Evolutionary conservation across 352 stramenopile genomes (phyloP).

Genomic region (Pythium coloratum): DNA sequence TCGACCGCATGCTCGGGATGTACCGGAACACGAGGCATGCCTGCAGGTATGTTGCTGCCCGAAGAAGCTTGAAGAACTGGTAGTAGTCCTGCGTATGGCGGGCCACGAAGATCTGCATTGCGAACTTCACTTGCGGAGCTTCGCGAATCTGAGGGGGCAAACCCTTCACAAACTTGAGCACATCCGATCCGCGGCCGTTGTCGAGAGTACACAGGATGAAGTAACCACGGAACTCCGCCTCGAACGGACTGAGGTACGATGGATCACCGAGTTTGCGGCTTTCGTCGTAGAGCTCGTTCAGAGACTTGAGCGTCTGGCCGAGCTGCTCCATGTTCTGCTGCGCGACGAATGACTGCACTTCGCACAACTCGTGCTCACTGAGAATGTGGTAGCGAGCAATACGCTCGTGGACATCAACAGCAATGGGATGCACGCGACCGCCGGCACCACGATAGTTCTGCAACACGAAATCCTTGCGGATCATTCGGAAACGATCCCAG

Average conservation of each 20-base stretch:
- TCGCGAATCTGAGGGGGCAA: slow-evolving; percentile 56
- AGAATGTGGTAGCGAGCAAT: slow-evolving; percentile 95
- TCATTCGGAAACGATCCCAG: slow-evolving; percentile 95
- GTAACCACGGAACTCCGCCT: slow-evolving; percentile 82
- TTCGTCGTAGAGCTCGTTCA: slow-evolving; percentile 89
- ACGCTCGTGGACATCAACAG: slow-evolving; percentile 92
- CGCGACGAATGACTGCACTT: slow-evolving; percentile 77
- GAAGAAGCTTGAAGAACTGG: slow-evolving; percentile 79
- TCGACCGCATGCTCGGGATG: slow-evolving; percentile 72
- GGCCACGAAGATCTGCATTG: slow-evolving; percentile 85
- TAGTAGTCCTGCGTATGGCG: slow-evolving; percentile 85
- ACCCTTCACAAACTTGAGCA: slow-evolving; percentile 87
- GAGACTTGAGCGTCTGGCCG: slow-evolving; percentile 83
- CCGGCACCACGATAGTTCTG: slow-evolving; percentile 95
- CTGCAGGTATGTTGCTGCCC: slow-evolving; percentile 77
- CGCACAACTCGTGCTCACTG: slow-evolving; percentile 93
- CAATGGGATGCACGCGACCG: slow-evolving; percentile 91
- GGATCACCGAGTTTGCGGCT: slow-evolving; percentile 63
- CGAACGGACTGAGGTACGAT: slow-evolving; percentile 73
- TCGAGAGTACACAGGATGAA: slow-evolving; percentile 87
- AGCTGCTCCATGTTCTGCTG: slow-evolving; percentile 91
- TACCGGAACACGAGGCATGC: slow-evolving; percentile 84
- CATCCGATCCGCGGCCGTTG: slow-evolving; percentile 78
- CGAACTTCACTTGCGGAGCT: slow-evolving; percentile 80
- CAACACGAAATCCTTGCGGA: slow-evolving; percentile 96